Base-by-base conservation (phyloP, 257 asterid genomes). In the Pogostemon cablin region DNA sequence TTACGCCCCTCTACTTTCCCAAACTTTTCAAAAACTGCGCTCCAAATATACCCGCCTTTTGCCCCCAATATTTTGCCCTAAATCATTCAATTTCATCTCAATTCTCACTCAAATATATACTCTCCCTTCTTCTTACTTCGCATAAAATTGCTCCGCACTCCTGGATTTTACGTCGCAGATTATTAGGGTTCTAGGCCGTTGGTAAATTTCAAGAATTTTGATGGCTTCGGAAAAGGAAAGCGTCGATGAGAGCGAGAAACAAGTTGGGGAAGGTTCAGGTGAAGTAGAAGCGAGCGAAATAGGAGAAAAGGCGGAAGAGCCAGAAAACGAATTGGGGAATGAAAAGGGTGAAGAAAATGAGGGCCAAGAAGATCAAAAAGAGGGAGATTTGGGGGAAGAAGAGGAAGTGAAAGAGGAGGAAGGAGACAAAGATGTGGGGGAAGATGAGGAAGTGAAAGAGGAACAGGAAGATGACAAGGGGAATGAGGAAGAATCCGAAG, bases 201-300 rank as follows among this genome's bases (percentile, higher is more conserved):
- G 53, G 54, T 60, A n/a, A 44, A 49, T 52, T 44, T 56, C 42
- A 35, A 41, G 49, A 9, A 11, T 67, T 72, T 52, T 32, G 17
- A 90, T 91, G 98, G 87, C 82, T 60, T 64, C 95, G 5, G 89
- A 76, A n/a, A 74, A 72, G 72, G 86, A 79, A 81, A 69, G 75
- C 35, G 44, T 77, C 43, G 86, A 64, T 35, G 88, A 77, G 80
- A 62, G 69, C 68, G 81, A 67, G 78, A 72, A 76, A 40, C 77
- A 72, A 68, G 63, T 41, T 7, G 47, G 65, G 63, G 79, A 64
- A 65, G 84, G 65, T 5, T 58, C 66, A 3, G 72, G 66, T 34
- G 69, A 55, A 52, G 72, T 42, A 34, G 74, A 64, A 4, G 74
- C 50, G 44, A 76, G 48, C 8, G 20, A 81, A 15, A 67, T 0